phyloP scores from a whole-genome alignment of 805 yeast species.

The Suhomyces sp. region DNA sequence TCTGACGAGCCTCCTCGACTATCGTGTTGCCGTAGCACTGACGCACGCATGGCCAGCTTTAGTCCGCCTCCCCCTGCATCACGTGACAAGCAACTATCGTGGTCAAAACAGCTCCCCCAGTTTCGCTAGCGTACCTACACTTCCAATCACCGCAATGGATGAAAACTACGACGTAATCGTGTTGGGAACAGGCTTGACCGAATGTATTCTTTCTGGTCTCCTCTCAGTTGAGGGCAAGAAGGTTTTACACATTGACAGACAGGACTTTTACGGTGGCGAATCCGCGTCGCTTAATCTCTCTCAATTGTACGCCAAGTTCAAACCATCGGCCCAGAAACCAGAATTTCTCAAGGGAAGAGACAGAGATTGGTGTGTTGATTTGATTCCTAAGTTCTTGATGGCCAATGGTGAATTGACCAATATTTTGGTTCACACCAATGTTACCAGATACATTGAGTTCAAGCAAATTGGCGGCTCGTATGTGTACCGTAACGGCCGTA shows the following conservation, averaged over 20 bases:
- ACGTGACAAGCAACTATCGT: not conserved
- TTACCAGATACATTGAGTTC: slow-evolving; percentile 92
- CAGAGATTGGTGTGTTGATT: slow-evolving; percentile 96
- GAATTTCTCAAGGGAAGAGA: slow-evolving; percentile 79
- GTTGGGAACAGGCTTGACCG: slow-evolving; percentile 92
- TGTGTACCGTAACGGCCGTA: slow-evolving; percentile 84
- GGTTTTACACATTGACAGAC: slow-evolving; percentile 93
- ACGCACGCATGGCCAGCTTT: not conserved
- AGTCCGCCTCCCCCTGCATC: not conserved
- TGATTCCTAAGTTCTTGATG: slow-evolving; percentile 96
- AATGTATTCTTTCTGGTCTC: slow-evolving; percentile 90
- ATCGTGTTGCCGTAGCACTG: not conserved
- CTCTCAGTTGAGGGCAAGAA: slow-evolving; percentile 97
- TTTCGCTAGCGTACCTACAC: not conserved
- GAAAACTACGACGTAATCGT: slow-evolving; percentile 97
- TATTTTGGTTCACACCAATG: slow-evolving; percentile 92
- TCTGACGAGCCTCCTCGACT: not conserved
- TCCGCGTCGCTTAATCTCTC: slow-evolving; percentile 78
- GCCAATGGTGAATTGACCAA: slow-evolving; percentile 96
- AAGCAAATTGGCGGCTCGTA: slow-evolving; percentile 95
- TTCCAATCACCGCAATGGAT: slow-evolving; percentile 55
- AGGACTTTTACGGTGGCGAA: slow-evolving; percentile 94
- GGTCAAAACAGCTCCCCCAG: not conserved
- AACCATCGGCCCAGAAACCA: slow-evolving; percentile 67
- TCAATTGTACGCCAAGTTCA: slow-evolving; percentile 74